Conservation (phyloP, 2,329 filamentous ascomycete species). For the Calonectria honghensis region DNA sequence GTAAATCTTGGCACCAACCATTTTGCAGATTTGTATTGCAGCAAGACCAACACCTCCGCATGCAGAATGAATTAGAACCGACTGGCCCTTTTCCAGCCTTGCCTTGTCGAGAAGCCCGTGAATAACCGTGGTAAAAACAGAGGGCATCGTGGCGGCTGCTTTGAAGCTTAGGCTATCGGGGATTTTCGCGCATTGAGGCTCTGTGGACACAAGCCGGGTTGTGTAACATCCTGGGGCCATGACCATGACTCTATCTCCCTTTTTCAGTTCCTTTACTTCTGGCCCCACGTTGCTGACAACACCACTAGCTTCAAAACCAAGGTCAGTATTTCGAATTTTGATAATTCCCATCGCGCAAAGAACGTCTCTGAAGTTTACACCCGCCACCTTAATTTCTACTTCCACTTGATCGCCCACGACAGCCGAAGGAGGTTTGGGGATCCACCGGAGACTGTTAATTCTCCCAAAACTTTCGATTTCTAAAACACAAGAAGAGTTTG, state of each 20-base stretch:
- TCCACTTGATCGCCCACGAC: background rate
- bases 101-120: constrained; percentile 36
- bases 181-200: constrained; percentile 54
- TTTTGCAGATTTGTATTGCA: constrained; percentile 12
- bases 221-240: constrained; percentile 47
- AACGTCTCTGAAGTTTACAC: constrained; percentile 19
- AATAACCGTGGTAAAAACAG: constrained; percentile 58
- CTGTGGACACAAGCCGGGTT: constrained; percentile 52
- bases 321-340: background rate
- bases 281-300: background rate
- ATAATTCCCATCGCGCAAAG: constrained; percentile 6
- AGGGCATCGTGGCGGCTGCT: constrained; percentile 58
- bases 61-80: constrained; percentile 23
- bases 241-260: constrained; percentile 59
- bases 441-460: constrained; percentile 4
- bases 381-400: background rate
- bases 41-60: constrained; percentile 21
- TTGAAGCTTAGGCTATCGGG: constrained; percentile 59
- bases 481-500: background rate
- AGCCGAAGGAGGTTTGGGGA: background rate
- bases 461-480: background rate
- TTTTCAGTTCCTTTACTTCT: constrained; percentile 44
- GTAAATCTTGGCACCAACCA: constrained; percentile 16
- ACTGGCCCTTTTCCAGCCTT: constrained; percentile 35
- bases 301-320: constrained; percentile 6